These are phyloP conservation scores for Hirschioporus abietinus DNA, from an alignment of 768 basidiomycete species.

Conservation along the genomic window DNA sequence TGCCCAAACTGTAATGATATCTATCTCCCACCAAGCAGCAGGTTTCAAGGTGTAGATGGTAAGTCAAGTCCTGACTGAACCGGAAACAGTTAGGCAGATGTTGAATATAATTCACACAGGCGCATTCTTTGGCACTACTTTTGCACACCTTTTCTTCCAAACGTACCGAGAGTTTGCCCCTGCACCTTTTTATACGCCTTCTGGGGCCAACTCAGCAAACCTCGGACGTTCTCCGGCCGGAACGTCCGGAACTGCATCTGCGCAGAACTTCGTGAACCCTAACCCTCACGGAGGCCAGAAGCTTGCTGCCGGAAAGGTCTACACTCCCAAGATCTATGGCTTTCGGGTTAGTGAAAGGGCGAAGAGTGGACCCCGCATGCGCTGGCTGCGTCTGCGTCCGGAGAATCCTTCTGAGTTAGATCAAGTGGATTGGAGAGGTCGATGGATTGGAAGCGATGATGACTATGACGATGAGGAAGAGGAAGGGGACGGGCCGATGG, in stretches of 20 bases:
- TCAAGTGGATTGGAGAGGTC: constrained; percentile 83
- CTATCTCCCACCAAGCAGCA: constrained; percentile 90
- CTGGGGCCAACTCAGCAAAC: constrained; percentile 44
- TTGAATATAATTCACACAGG: constrained; percentile 39
- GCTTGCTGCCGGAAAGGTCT: constrained; percentile 79
- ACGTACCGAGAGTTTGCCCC: constrained; percentile 94
- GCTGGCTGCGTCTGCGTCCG: constrained; percentile 89
- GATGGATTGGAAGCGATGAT: constrained; percentile 70
- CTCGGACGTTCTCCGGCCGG: constrained; percentile 51
- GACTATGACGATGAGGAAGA: constrained; percentile 69
- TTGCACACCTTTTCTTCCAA: constrained; percentile 96
- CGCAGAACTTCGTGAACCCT: constrained; percentile 71
- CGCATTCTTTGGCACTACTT: constrained; percentile 99
- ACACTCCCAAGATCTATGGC: constrained; percentile 91
- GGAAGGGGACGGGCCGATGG: constrained; percentile 55
- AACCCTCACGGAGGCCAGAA: constrained; percentile 89
- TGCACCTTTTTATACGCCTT: constrained; percentile 79
- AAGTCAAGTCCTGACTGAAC: constrained; percentile 21
- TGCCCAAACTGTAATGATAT: constrained; percentile 98
- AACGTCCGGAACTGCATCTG: constrained; percentile 40
- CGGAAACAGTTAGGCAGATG: neutral
- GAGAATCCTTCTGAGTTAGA: constrained; percentile 77
- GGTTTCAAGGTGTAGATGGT: constrained; percentile 97
- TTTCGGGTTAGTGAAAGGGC: constrained; percentile 97
- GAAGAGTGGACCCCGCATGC: constrained; percentile 93